phyloP scores from a whole-genome alignment of 2,329 filamentous ascomycete species.

The Erysiphe pulchra region DNA sequence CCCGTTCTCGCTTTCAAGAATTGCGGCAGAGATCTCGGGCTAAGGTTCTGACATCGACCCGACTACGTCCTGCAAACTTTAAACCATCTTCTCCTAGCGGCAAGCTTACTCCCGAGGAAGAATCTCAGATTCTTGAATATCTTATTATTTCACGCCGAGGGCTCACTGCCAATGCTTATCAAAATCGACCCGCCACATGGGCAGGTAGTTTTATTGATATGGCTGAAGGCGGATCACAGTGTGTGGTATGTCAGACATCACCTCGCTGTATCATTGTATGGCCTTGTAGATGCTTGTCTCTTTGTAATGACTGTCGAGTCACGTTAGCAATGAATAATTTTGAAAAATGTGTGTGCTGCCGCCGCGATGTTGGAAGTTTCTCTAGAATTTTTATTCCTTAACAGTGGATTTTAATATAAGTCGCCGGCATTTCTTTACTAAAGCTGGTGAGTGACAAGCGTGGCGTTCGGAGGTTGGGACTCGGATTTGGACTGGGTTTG shows the following conservation, averaged over 20 bases:
- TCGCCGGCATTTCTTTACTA: background rate
- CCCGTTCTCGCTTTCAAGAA: constrained; percentile 49
- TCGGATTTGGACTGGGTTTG: too few species aligned
- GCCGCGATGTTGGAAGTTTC: constrained; percentile 69
- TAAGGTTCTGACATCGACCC: constrained; percentile 32
- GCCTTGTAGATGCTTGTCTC: constrained; percentile 82
- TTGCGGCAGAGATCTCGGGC: constrained; percentile 43
- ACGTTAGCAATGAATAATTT: constrained; percentile 94
- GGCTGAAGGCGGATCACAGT: constrained; percentile 53
- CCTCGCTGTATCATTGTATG: constrained; percentile 77
- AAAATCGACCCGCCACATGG: constrained; percentile 23
- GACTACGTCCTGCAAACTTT: constrained; percentile 14
- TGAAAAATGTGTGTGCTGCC: constrained; percentile 83
- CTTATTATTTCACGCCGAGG: constrained; percentile 21
- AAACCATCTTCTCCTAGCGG: constrained; percentile 10
- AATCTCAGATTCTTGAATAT: constrained; percentile 33
- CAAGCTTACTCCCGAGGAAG: constrained; percentile 29
- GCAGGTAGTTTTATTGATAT: constrained; percentile 46
- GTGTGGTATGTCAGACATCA: constrained; percentile 77
- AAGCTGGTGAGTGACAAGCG: background rate
- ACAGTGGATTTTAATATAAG: background rate
- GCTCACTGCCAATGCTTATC: constrained; percentile 4
- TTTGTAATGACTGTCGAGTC: constrained; percentile 87
- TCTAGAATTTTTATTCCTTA: constrained; percentile 68
- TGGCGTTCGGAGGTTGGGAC: background rate